A percentile compares a stretch with the other conserved stretches of the same genome.
These are phyloP conservation scores for Picochlorum sp. DNA, from an alignment of 139 green algal genomes.

Conservation along the genomic window DNA sequence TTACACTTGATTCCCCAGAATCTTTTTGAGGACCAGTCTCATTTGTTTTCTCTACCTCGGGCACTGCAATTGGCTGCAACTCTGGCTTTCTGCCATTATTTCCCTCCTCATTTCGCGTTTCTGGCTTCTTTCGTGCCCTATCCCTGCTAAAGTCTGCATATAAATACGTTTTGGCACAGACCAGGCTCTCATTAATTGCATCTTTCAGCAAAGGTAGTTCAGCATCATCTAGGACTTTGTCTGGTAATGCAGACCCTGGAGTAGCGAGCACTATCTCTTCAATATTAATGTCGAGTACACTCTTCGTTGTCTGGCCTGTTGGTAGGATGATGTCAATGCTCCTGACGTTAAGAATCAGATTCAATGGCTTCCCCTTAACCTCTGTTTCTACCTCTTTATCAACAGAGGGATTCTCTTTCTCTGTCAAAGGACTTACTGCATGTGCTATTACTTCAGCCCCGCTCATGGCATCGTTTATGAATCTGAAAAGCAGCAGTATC, in stretches of 20 bases:
- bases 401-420: not conserved
- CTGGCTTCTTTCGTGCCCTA: not conserved
- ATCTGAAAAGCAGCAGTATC: conserved; percentile 41
- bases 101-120: not conserved
- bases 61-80: not conserved
- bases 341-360: conserved; percentile 32
- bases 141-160: conserved; percentile 19
- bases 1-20: too few relatives aligned
- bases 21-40: too few relatives aligned
- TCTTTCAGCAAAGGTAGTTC: conserved; percentile 17
- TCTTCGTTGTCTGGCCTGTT: conserved; percentile 23
- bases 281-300: conserved; percentile 23
- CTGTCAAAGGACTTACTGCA: not conserved
- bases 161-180: conserved; percentile 24
- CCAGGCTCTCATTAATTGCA: conserved; percentile 22
- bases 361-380: not conserved
- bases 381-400: not conserved
- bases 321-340: conserved; percentile 35
- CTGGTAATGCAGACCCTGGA: conserved; percentile 28
- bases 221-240: conserved; percentile 18
- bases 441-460: conserved; percentile 32
- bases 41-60: not conserved
- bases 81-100: not conserved
- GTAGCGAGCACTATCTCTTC: conserved; percentile 28
- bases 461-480: conserved; percentile 35